These are phyloP conservation scores for Chlorella sorokiniana DNA, from an alignment of 139 green algal species.

Conservation along the genomic window DNA sequence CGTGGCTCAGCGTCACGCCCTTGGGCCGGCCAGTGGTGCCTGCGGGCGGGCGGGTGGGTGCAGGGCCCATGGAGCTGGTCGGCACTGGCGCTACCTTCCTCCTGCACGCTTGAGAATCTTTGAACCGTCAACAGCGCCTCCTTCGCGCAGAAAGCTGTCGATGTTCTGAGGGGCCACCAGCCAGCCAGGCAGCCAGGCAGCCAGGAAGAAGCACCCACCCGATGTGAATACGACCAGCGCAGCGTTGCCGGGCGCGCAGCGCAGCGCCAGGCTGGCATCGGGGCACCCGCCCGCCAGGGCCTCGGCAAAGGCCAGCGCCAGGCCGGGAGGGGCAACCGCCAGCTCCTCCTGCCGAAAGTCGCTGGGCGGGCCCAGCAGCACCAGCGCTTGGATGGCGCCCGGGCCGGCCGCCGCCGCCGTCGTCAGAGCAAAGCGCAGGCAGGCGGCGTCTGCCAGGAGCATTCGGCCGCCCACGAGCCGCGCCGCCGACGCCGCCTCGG, in stretches of 20 bases:
- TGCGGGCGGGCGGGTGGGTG: conserved; percentile 53
- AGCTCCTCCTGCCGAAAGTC: neutral
- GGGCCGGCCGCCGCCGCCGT: neutral
- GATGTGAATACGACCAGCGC: conserved; percentile 28
- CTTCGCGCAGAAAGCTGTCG: too few species aligned
- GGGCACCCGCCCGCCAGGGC: neutral
- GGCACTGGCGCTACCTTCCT: too few species aligned
- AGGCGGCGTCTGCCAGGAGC: conserved; percentile 25
- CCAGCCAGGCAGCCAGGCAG: too few species aligned
- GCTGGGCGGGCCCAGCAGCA: conserved; percentile 18
- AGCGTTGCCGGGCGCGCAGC: neutral
- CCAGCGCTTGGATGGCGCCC: neutral
- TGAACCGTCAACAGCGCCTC: too few species aligned
- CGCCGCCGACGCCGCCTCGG: conserved; percentile 19
- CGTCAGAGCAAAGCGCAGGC: conserved; percentile 23
- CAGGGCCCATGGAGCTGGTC: too few species aligned
- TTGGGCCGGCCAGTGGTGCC: conserved; percentile 77
- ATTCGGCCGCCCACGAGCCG: neutral
- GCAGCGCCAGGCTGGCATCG: conserved; percentile 5
- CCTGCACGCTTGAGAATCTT: too few species aligned
- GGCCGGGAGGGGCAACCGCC: neutral
- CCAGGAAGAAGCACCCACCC: neutral
- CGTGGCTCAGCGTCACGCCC: conserved; percentile 65
- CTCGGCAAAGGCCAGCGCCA: conserved; percentile 21
- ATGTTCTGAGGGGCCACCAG: too few species aligned